Evolutionary conservation across 164 flowering plant species (phyloP).

Genomic region (Stephania yunnanensis): DNA sequence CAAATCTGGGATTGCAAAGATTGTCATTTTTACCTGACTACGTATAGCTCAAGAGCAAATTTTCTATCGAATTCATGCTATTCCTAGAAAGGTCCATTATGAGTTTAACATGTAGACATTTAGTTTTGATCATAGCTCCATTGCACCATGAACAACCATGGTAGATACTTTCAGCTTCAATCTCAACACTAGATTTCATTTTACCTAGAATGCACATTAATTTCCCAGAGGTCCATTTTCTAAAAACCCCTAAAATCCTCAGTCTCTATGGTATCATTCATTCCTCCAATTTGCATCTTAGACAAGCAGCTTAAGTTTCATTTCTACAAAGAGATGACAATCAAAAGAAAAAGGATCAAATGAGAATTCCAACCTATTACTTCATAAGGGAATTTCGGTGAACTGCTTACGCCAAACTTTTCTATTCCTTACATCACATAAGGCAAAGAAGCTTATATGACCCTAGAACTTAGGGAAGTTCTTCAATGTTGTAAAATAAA

Average conservation of each 20-base stretch:
- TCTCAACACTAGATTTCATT: background rate
- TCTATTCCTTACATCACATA: background rate
- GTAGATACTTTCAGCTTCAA: background rate
- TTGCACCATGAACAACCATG: background rate
- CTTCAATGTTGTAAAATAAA: too few relatives aligned
- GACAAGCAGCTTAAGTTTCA: too few relatives aligned
- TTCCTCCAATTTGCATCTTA: too few relatives aligned
- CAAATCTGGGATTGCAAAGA: background rate
- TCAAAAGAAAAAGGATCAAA: background rate
- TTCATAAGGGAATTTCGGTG: background rate
- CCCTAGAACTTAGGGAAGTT: background rate
- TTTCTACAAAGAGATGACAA: too few relatives aligned
- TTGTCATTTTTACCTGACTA: background rate
- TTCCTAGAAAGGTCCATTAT: too few relatives aligned
- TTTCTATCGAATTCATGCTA: too few relatives aligned
- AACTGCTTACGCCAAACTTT: background rate
- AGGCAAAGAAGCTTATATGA: background rate
- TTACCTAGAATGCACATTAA: background rate
- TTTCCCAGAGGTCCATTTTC: background rate
- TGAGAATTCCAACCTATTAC: background rate
- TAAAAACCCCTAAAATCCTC: too few relatives aligned
- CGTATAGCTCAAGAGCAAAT: background rate
- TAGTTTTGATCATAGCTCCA: background rate
- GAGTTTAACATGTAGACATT: too few relatives aligned
- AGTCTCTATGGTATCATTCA: too few relatives aligned